Conservation (phyloP, 805 yeast genomes). For the Teunomyces kruisii region DNA sequence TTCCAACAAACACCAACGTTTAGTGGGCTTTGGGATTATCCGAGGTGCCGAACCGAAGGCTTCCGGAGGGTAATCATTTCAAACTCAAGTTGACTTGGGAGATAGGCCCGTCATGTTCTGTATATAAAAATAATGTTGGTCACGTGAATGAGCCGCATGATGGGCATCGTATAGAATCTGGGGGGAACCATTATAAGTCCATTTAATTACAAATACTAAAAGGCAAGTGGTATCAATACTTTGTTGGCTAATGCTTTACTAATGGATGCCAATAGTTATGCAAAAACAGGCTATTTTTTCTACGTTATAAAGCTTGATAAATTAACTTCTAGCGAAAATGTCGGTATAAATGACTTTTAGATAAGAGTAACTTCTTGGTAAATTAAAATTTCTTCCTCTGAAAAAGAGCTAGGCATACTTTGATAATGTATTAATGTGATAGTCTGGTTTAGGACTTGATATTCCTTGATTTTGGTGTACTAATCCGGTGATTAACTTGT, state of each 20-base stretch:
- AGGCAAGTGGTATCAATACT: not conserved
- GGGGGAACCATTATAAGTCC: not conserved
- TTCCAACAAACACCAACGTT: too few relatives aligned
- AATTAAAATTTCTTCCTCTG: too few relatives aligned
- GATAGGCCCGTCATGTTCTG: not conserved
- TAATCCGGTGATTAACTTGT: not conserved
- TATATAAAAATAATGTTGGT: not conserved
- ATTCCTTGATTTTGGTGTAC: not conserved
- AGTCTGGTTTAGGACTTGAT: not conserved
- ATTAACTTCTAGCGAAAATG: not conserved
- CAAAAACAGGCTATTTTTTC: not conserved
- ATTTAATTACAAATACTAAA: not conserved
- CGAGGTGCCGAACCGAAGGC: too few relatives aligned
- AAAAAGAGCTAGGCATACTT: not conserved
- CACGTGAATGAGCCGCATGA: slow-evolving; percentile 11
- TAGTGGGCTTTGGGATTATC: too few relatives aligned
- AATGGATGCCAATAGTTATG: not conserved
- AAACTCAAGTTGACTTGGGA: not conserved
- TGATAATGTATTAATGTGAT: too few relatives aligned
- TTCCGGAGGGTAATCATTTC: too few relatives aligned
- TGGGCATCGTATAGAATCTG: slow-evolving; percentile 11
- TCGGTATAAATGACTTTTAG: not conserved
- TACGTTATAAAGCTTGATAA: not conserved
- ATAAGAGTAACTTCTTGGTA: too few relatives aligned
- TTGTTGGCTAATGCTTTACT: too few relatives aligned